A percentile compares a stretch with the other conserved stretches of the same genome.
These are phyloP conservation scores for Candida sanyaensis DNA, from an alignment of 1,139 yeast genomes.

Conservation along the genomic window DNA sequence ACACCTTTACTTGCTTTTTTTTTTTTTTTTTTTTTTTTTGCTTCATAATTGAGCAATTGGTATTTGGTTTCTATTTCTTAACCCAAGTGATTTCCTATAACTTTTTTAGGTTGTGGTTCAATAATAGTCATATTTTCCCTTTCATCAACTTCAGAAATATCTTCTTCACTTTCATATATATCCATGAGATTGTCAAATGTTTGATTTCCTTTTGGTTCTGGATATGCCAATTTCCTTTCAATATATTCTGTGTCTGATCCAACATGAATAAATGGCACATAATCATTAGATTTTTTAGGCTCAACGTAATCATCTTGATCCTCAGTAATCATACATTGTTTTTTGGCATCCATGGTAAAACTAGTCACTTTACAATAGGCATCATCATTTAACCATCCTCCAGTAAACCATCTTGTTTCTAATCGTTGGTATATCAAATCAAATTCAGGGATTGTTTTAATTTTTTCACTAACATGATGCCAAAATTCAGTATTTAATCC, in stretches of 20 bases:
- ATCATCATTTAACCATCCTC: conserved; percentile 14
- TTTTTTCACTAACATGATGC: conserved; percentile 20
- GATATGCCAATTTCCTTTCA: conserved; percentile 7
- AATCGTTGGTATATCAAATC: conserved; percentile 17
- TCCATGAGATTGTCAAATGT: not conserved
- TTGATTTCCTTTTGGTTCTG: conserved; percentile 4
- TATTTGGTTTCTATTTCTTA: conserved; percentile 4
- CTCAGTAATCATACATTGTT: conserved; percentile 25
- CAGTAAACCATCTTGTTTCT: conserved; percentile 14
- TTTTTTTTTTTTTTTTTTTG: not conserved
- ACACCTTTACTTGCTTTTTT: too few relatives aligned
- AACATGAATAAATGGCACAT: conserved; percentile 20
- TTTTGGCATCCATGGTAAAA: conserved; percentile 23
- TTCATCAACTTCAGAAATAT: not conserved
- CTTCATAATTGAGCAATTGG: conserved; percentile 4
- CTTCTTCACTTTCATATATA: not conserved
- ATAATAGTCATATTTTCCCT: not conserved
- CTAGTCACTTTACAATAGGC: conserved; percentile 25
- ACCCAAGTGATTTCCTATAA: conserved; percentile 8
- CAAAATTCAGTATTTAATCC: conserved; percentile 31
- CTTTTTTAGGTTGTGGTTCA: conserved; percentile 2
- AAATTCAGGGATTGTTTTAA: conserved; percentile 18
- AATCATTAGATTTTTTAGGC: conserved; percentile 18
- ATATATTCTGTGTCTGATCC: conserved; percentile 19
- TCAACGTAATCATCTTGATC: conserved; percentile 26